Evolutionary conservation across 352 stramenopile species (phyloP), one percentile per base, ranked within the genome.

Genomic region (Globisporangium alternatum): DNA sequence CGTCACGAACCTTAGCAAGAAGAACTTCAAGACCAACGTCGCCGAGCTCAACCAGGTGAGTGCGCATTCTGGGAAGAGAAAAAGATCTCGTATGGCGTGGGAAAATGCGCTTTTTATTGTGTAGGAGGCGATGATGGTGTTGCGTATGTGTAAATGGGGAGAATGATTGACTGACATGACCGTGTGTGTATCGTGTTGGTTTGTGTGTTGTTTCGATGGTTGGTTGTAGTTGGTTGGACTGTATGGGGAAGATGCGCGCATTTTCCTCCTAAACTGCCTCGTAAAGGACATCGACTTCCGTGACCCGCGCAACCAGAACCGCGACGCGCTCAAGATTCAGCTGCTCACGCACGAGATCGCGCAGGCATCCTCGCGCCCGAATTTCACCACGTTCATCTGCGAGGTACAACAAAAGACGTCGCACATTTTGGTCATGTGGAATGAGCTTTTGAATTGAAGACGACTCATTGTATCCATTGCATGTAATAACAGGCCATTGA

Each of bases 1-100:
- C 60, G 89, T 97, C 37, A 95, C 85, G 35, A 97, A 96, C 74
- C 83, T 97, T 56, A 97, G 74, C 77, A 97, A 97, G 81, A 97
- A 97, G 64, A 97, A 97, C 74, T 96, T 97, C 75, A 97, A 97
- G 78, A 91, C 86, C 49, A 96, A 92, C 58, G 89, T 97, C 58
- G 88, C 90, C 13, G 91, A 97, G 76, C 81, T 97, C 55, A 97
- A 97, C 66, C 91, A 97, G 89, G 84, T 95, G 37, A 13, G 21
- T 67, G 51, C 22, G 25, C 55, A 22, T 60, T 28, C 64, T 78
- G 75, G 47, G 86, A 56, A 56, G 77, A 33, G 44, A 8, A 39
- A 28, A 62, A 62, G 56, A 55, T 54, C 56, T 44, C 44, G 53
- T 35, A 30, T 43, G 33, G 28, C 15, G 47, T 55, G 28, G 48